Conservation (phyloP, 1,284 basidiomycete genomes). For the Phylloboletellus chloephorus region DNA sequence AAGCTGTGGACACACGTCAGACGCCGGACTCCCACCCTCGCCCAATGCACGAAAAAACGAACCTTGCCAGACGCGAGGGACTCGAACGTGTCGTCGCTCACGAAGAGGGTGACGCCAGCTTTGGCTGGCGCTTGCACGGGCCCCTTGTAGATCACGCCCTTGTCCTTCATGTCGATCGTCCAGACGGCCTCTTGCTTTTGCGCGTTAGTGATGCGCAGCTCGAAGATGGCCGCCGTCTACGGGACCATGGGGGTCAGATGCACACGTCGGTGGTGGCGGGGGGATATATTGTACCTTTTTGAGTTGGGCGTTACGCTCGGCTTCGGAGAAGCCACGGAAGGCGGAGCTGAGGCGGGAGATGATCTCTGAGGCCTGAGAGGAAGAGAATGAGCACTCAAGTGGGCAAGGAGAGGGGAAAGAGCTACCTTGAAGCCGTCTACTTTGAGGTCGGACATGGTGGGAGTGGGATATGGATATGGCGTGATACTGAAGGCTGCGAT, state of each 20-base stretch:
- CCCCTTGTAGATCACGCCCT: slow-evolving; percentile 77
- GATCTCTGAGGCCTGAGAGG: slow-evolving; percentile 62
- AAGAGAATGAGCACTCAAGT: slow-evolving; percentile 1
- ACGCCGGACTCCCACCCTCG: neutral
- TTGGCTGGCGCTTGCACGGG: slow-evolving; percentile 64
- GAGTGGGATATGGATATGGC: too few species aligned
- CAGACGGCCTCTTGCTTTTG: slow-evolving; percentile 74
- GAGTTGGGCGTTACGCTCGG: slow-evolving; percentile 75
- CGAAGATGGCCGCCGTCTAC: slow-evolving; percentile 92
- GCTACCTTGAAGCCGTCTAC: slow-evolving; percentile 53
- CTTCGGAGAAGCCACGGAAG: slow-evolving; percentile 61
- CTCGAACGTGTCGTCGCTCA: slow-evolving; percentile 66
- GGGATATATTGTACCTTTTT: slow-evolving; percentile 81
- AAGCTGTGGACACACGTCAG: slow-evolving; percentile 37
- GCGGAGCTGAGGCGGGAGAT: slow-evolving; percentile 57
- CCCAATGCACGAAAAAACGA: slow-evolving; percentile 13
- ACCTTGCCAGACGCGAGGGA: slow-evolving; percentile 70
- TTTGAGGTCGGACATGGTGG: slow-evolving; percentile 52
- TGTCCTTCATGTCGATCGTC: slow-evolving; percentile 97
- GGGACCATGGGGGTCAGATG: neutral
- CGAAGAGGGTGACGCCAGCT: slow-evolving; percentile 72
- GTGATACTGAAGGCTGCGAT: neutral
- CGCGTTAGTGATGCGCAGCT: slow-evolving; percentile 79
- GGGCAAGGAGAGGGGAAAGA: neutral
- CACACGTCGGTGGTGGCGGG: neutral